Percentiles rank a stretch among this genome's conserved stretches.
Conservation (phyloP, 2,329 filamentous ascomycete genomes). For the Cladosporium phlei region DNA sequence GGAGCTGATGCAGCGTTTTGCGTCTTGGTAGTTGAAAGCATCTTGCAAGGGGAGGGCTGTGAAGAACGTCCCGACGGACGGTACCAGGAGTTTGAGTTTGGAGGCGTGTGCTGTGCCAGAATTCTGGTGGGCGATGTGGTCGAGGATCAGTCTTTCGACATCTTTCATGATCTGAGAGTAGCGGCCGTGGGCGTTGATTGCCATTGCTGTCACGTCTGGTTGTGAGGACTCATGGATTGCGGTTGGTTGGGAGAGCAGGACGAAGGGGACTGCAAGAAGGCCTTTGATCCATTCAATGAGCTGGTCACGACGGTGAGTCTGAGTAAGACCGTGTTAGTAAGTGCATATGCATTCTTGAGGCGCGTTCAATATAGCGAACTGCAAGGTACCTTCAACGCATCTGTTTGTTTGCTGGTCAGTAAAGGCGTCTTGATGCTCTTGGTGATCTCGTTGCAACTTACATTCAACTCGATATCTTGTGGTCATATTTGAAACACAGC, state of each 20-base stretch:
- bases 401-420: conserved; percentile 5
- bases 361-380: background rate
- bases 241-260: conserved; percentile 90
- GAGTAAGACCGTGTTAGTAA: background rate
- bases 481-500: conserved; percentile 26
- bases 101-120: conserved; percentile 65
- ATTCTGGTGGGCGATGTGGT: conserved; percentile 76
- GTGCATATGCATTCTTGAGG: background rate
- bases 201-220: conserved; percentile 59
- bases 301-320: conserved; percentile 73
- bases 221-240: conserved; percentile 71
- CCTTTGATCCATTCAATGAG: conserved; percentile 77
- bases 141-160: conserved; percentile 84
- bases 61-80: conserved; percentile 89
- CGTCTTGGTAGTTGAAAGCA: conserved; percentile 87
- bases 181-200: conserved; percentile 73
- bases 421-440: too few species aligned
- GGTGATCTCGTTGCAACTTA: conserved; percentile 21
- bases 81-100: conserved; percentile 87
- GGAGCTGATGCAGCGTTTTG: conserved; percentile 78
- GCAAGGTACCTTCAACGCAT: conserved; percentile 11
- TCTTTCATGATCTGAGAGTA: conserved; percentile 95
- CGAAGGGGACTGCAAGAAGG: conserved; percentile 88
- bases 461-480: conserved; percentile 38
- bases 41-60: conserved; percentile 80